Evolutionary conservation across 2,329 filamentous ascomycete genomes (phyloP), one percentile per base, ranked within the genome.

Genomic region (Chrysoporthe deuterocubensis): DNA sequence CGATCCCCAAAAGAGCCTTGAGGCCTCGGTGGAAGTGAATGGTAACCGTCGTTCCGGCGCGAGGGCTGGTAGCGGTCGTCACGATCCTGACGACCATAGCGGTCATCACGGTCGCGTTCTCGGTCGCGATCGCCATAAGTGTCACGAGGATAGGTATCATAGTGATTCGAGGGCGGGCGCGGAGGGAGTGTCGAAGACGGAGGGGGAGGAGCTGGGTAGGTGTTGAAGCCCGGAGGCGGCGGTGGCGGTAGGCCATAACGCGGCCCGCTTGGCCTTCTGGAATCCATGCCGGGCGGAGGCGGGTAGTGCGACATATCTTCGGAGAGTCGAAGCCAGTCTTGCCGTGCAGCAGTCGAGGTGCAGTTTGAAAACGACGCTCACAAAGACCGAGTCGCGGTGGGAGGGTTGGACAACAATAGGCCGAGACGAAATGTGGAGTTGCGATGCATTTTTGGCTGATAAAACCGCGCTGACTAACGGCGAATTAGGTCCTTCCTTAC

Each of bases 51-150:
- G 9, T 64, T 21, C 26, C 62, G 66, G 32, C 62, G 68, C 52
- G 64, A 60, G 62, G 67, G 50, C 46, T 68, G 56, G 66, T 71
- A 64, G 54, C 67, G 64, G 61, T 70, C 63, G 67, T 72, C 68
- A 58, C 71, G 68, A 57, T 61, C 68, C 44, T 67, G 59, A 50
- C 44, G 63, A 40, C 48, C 40, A 21, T 32, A 66, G 37, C 60
- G 62, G 21, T 62, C 50, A 44, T 58, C 66, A 56, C 65, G 65
- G 42, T 50, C 64, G 7, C 69, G 60, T 9, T 66, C 68, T 21
- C 67, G 70, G 40, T 70, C 61, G 32, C 58, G 58, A 50, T 68
- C 63, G 13, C 40, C 32, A 32, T 64, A 37, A 8, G 43, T 62
- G 16, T 58, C 48, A 32, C 60, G 42, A n/a, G 42, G 18, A 26